Conservation (phyloP, 345 rosid genomes). For the Alliaria petiolata region DNA sequence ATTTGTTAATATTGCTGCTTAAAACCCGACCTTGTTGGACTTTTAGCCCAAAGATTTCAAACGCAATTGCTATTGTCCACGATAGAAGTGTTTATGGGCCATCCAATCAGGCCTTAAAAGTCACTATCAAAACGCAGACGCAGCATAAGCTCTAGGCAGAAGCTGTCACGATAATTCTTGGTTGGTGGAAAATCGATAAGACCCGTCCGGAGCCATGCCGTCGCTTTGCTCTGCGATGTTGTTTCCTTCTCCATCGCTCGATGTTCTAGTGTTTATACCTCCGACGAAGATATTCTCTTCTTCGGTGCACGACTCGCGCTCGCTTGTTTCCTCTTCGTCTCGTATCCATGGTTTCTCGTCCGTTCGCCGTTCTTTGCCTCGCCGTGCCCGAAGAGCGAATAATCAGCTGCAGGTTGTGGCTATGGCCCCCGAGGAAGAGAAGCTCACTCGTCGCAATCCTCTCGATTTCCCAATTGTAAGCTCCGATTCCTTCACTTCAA, state of each 20-base stretch:
- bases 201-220: conserved; percentile 28
- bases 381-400: conserved; percentile 13
- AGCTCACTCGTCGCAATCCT: conserved; percentile 61
- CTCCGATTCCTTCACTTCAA: neutral
- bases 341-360: conserved; percentile 8
- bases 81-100: neutral
- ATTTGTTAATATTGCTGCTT: too few species aligned
- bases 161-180: conserved; percentile 23
- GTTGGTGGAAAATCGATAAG: conserved; percentile 24
- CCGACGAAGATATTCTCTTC: neutral
- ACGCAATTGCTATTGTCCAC: too few species aligned
- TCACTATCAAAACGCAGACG: conserved; percentile 2
- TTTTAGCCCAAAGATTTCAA: too few species aligned
- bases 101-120: neutral
- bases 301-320: neutral
- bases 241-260: conserved; percentile 26
- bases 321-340: conserved; percentile 14
- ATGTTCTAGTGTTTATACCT: conserved; percentile 8
- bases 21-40: too few species aligned
- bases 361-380: conserved; percentile 5
- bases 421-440: conserved; percentile 82
- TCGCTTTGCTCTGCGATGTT: conserved; percentile 27
- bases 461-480: conserved; percentile 71
- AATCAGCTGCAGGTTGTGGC: conserved; percentile 39
- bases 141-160: neutral